Evolutionary conservation across 148 eudicot genomes (phyloP).

Genomic region (Chenopodium berlandieri): DNA sequence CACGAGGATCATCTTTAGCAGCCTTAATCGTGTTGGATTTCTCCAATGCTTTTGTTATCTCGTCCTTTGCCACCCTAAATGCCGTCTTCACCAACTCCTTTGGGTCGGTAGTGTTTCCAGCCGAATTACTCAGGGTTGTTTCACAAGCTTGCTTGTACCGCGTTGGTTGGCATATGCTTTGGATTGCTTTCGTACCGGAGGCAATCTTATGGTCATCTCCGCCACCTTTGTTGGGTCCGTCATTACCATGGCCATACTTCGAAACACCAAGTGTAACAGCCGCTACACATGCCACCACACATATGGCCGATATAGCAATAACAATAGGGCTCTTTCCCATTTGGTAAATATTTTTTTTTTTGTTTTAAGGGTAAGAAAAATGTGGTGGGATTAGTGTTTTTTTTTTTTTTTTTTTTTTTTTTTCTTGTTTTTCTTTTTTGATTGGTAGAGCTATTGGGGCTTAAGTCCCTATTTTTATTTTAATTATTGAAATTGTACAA

Average conservation of each 20-base stretch:
- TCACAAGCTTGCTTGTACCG: slow-evolving; percentile 44
- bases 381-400: too few species aligned
- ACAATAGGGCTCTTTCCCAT: slow-evolving; percentile 24
- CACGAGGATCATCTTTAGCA: slow-evolving; percentile 40
- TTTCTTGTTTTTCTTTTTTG: background rate
- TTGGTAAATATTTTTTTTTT: background rate
- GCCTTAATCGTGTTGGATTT: slow-evolving; percentile 38
- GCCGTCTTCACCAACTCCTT: slow-evolving; percentile 43
- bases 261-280: slow-evolving; percentile 26
- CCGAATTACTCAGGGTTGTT: slow-evolving; percentile 23
- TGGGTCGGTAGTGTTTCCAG: slow-evolving; percentile 39
- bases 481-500: background rate
- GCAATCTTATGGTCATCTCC: slow-evolving; percentile 9
- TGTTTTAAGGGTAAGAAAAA: background rate
- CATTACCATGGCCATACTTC: slow-evolving; percentile 1
- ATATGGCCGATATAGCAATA: slow-evolving; percentile 19
- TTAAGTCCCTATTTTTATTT: background rate
- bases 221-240: background rate
- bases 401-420: background rate
- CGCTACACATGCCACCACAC: slow-evolving; percentile 32
- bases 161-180: slow-evolving; percentile 49
- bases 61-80: slow-evolving; percentile 32
- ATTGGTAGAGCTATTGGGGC: slow-evolving; percentile 18
- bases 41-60: slow-evolving; percentile 34
- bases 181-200: slow-evolving; percentile 40